phyloP scores from a whole-genome alignment of 768 basidiomycete species.

The Austroboletus eburneus region DNA sequence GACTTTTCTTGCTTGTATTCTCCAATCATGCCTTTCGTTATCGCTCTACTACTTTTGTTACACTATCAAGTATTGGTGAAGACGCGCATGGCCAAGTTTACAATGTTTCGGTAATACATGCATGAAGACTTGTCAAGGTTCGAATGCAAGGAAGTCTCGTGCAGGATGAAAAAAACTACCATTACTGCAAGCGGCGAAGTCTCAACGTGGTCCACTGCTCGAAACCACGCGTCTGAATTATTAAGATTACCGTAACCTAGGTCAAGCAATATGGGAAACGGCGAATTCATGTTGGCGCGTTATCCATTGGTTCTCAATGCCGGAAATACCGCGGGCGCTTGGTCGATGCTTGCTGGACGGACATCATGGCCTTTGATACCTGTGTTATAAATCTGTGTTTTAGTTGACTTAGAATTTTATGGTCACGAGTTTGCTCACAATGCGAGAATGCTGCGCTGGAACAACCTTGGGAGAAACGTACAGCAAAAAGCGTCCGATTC shows the following conservation, averaged over 20 bases:
- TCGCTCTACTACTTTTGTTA: slow-evolving; percentile 47
- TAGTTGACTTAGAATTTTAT: no score
- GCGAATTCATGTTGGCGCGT: neutral
- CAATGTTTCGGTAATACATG: slow-evolving; percentile 36
- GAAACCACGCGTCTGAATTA: slow-evolving; percentile 18
- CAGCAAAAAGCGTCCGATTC: no score
- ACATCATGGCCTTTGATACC: no score
- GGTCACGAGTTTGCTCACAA: no score
- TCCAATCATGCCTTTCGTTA: slow-evolving; percentile 34
- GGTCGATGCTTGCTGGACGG: no score
- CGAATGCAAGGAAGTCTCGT: slow-evolving; percentile 13
- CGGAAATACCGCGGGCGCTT: slow-evolving; percentile 4
- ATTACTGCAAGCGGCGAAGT: slow-evolving; percentile 4
- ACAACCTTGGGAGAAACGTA: no score
- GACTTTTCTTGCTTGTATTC: slow-evolving; percentile 48
- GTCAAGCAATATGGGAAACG: slow-evolving; percentile 9
- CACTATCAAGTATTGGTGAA: slow-evolving; percentile 37
- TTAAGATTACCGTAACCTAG: slow-evolving; percentile 13
- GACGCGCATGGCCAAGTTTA: slow-evolving; percentile 35
- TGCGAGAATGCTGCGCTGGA: no score
- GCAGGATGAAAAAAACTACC: slow-evolving; percentile 13
- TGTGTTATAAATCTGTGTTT: no score
- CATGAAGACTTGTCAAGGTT: slow-evolving; percentile 29
- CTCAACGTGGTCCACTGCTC: slow-evolving; percentile 1
- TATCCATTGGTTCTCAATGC: slow-evolving; percentile 1